Percentiles rank a stretch among this genome's conserved stretches.
Evolutionary conservation across 2,329 filamentous ascomycete genomes (phyloP).

Genomic region (Rhytidhysteron rufulum): DNA sequence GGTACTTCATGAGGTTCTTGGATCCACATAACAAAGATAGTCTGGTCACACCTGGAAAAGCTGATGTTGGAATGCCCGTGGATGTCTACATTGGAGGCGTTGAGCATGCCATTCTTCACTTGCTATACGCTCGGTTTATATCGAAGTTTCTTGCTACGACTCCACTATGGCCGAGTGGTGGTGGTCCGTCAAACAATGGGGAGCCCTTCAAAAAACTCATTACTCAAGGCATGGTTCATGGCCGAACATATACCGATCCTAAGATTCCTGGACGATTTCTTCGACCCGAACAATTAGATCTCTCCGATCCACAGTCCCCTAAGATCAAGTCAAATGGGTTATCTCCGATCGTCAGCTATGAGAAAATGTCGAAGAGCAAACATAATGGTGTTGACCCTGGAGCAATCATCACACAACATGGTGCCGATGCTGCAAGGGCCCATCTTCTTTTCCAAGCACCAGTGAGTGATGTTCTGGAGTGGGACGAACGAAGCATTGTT

Average conservation of each 20-base stretch:
- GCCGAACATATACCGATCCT: slow-evolving; percentile 75
- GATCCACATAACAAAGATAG: slow-evolving; percentile 62
- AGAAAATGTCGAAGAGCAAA: slow-evolving; percentile 97
- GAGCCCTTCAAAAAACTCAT: slow-evolving; percentile 83
- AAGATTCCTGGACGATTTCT: slow-evolving; percentile 67
- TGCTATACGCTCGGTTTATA: slow-evolving; percentile 85
- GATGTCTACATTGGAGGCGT: slow-evolving; percentile 88
- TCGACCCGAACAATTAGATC: slow-evolving; percentile 69
- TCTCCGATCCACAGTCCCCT: slow-evolving; percentile 54
- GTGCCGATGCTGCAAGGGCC: slow-evolving; percentile 77
- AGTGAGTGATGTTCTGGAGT: slow-evolving; percentile 77
- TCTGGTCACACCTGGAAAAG: slow-evolving; percentile 60
- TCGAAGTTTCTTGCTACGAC: slow-evolving; percentile 75
- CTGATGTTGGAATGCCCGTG: slow-evolving; percentile 62
- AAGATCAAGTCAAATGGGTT: slow-evolving; percentile 60
- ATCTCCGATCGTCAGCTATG: slow-evolving; percentile 62
- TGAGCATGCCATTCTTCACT: slow-evolving; percentile 85
- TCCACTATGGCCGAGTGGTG: slow-evolving; percentile 37
- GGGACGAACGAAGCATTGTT: slow-evolving; percentile 78
- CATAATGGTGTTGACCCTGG: slow-evolving; percentile 85
- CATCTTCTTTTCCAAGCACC: slow-evolving; percentile 89
- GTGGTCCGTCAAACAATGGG: slow-evolving; percentile 37
- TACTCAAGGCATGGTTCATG: slow-evolving; percentile 91
- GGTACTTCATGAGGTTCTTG: slow-evolving; percentile 82
- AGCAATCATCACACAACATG: slow-evolving; percentile 67